Conservation (phyloP, 23 red algal genomes). For the Gracilaria domingensis region DNA sequence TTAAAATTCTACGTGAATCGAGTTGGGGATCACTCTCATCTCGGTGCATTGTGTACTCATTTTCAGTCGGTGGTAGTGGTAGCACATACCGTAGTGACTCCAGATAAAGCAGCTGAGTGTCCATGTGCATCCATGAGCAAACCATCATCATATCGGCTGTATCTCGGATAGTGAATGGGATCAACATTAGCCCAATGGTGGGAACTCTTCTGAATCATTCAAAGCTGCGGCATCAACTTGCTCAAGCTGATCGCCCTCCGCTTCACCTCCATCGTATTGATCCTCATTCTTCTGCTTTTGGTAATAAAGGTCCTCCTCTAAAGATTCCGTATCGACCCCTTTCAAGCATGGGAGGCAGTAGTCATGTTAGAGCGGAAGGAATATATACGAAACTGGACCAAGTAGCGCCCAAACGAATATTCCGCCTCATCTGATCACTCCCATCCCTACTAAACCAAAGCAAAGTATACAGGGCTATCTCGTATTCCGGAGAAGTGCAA, state of each 20-base stretch:
- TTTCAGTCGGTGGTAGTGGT: too few species aligned
- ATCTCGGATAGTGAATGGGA: not conserved
- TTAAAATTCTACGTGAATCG: too few species aligned
- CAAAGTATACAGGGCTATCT: conserved; percentile 77
- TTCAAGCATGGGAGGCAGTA: not conserved
- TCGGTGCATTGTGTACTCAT: too few species aligned
- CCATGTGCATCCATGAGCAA: too few species aligned
- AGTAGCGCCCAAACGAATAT: not conserved
- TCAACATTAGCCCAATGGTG: not conserved
- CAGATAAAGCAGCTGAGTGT: too few species aligned
- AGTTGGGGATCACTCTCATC: too few species aligned
- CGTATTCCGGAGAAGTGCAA: conserved; percentile 78
- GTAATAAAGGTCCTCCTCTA: not conserved
- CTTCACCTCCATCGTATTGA: not conserved
- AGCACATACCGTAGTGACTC: too few species aligned
- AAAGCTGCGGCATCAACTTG: not conserved
- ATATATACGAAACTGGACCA: not conserved
- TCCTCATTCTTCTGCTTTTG: not conserved
- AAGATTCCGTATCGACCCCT: not conserved
- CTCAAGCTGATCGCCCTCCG: conserved; percentile 2
- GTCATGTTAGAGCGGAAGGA: not conserved
- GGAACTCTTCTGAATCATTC: conserved; percentile 16
- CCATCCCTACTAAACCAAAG: conserved; percentile 40
- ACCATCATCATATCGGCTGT: too few species aligned
- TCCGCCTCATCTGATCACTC: not conserved